Evolutionary conservation across 1,139 yeast genomes (phyloP).

Genomic region (Protomyces pachydermus): DNA sequence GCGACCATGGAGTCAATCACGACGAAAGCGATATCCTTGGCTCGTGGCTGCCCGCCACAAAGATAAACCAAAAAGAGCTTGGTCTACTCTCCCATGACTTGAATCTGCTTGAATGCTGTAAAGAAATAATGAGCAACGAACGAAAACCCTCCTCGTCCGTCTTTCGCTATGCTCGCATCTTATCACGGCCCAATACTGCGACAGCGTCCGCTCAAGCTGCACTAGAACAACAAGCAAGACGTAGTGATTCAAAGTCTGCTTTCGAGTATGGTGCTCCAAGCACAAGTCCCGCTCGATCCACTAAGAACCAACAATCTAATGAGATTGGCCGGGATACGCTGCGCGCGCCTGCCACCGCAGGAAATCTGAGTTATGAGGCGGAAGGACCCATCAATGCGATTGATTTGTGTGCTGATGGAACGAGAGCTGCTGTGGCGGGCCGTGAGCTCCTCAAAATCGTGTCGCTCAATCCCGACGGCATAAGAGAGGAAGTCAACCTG

Average conservation of each 20-base stretch:
- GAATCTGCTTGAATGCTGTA: too few relatives aligned
- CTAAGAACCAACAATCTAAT: not conserved
- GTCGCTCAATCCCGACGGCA: conserved; percentile 32
- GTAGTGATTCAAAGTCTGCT: not conserved
- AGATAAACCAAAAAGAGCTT: too few relatives aligned
- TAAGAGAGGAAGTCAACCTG: conserved; percentile 31
- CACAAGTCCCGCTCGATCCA: not conserved
- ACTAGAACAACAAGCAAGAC: not conserved
- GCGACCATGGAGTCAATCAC: too few relatives aligned
- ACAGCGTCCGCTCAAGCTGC: not conserved
- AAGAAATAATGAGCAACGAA: not conserved
- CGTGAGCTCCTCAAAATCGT: conserved; percentile 37
- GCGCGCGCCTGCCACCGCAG: not conserved
- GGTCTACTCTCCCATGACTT: too few relatives aligned
- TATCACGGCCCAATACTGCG: not conserved
- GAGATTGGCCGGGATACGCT: too few relatives aligned
- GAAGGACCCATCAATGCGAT: conserved; percentile 18
- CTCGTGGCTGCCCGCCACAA: too few relatives aligned
- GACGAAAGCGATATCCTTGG: too few relatives aligned
- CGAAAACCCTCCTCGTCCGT: not conserved
- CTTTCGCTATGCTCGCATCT: not conserved
- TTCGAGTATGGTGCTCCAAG: not conserved
- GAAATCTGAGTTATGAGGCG: not conserved
- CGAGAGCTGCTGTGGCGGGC: conserved; percentile 25
- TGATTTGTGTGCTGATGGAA: conserved; percentile 8